Conservation (phyloP, 345 rosid species). For the Camelina neglecta region DNA sequence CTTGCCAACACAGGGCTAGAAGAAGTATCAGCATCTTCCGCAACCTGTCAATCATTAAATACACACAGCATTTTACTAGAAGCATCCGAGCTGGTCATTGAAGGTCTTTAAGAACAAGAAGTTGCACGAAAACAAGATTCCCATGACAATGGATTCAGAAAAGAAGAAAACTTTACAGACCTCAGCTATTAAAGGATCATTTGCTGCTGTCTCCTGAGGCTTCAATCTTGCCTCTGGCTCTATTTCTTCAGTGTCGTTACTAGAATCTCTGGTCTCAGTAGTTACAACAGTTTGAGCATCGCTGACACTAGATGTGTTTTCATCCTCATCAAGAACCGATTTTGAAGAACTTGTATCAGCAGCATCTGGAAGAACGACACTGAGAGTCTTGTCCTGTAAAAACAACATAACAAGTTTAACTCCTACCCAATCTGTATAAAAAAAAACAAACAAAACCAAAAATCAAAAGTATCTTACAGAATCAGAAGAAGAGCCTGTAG, state of each 20-base stretch:
- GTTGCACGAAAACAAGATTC: not conserved
- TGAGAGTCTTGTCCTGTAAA: constrained; percentile 43
- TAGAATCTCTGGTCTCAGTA: constrained; percentile 42
- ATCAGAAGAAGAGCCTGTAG: constrained; percentile 59
- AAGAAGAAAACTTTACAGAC: constrained; percentile 34
- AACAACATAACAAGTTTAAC: constrained; percentile 11
- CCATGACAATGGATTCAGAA: not conserved
- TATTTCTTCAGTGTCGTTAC: constrained; percentile 16
- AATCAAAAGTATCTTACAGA: constrained; percentile 7
- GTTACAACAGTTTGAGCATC: constrained; percentile 46
- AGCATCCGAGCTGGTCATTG: constrained; percentile 11
- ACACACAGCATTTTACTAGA: constrained; percentile 1
- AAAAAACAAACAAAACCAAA: constrained; percentile 40
- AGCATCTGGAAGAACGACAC: constrained; percentile 34
- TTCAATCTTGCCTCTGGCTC: constrained; percentile 32
- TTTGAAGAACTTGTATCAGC: constrained; percentile 40
- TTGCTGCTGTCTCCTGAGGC: constrained; percentile 45
- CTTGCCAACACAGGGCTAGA: constrained; percentile 35
- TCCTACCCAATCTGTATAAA: not conserved
- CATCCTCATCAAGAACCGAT: constrained; percentile 32
- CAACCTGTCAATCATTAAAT: constrained; percentile 46
- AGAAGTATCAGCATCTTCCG: constrained; percentile 39
- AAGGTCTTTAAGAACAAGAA: not conserved
- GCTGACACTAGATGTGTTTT: constrained; percentile 32
- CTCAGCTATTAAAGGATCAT: constrained; percentile 43